Conservation (phyloP, 768 basidiomycete genomes). For the Mrakia blollopis region DNA sequence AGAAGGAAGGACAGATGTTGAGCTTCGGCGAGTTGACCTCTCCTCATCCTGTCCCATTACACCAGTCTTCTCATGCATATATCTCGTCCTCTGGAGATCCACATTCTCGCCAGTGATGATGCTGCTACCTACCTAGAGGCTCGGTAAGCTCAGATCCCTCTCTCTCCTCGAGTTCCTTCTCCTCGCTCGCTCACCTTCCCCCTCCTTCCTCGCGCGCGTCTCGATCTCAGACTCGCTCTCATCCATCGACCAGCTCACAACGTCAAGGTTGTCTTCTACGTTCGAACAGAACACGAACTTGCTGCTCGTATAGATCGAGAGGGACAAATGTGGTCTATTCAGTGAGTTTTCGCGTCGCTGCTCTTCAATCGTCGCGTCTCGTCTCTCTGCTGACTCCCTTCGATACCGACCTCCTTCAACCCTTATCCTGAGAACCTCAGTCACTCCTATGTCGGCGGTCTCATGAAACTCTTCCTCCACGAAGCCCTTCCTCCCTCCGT, state of each 20-base stretch:
- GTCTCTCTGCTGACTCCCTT: no score
- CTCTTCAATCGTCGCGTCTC: no score
- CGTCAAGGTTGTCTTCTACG: background rate
- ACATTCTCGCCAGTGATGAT: constrained; percentile 5
- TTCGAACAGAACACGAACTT: background rate
- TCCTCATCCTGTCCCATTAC: background rate
- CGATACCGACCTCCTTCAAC: no score
- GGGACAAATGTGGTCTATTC: constrained; percentile 8
- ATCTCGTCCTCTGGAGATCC: background rate
- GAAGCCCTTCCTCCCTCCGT: constrained; percentile 7
- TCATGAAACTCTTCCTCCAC: constrained; percentile 17
- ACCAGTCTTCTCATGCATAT: constrained; percentile 7
- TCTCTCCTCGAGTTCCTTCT: background rate
- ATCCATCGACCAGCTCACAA: constrained; percentile 4
- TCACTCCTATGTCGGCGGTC: constrained; percentile 3
- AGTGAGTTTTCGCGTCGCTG: background rate
- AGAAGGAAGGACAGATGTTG: background rate
- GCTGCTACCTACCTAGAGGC: constrained; percentile 2
- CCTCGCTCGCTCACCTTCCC: background rate
- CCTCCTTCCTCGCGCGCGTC: no score
- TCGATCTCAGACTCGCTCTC: constrained; percentile 6
- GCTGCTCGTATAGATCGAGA: constrained; percentile 7
- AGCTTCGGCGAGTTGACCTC: background rate
- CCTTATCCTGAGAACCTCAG: no score
- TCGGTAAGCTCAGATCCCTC: background rate